Evolutionary conservation across 2,329 filamentous ascomycete species (phyloP), one percentile per base, ranked within the genome.

Genomic region (Dothidotthia symphoricarpi): DNA sequence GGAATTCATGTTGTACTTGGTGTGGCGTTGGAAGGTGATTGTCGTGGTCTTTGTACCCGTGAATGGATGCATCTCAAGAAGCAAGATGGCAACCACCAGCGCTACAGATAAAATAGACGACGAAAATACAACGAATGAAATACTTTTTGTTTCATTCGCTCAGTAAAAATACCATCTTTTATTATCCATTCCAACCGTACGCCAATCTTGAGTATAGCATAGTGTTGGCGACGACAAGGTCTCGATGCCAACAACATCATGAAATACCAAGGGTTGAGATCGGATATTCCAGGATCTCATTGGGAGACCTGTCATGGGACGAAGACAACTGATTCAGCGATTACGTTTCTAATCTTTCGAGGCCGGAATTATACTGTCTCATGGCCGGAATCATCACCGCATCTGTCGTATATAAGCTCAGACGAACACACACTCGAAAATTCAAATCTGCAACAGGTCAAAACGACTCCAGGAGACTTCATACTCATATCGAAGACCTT

Each of bases 261-360:
- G 31, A 28, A 33, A 26, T 16, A n/a, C 14, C n/a, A 13, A 24
- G 24, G 36, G 41, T 16, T 29, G 28, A 24, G 34, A 25, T 28
- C 51, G 53, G 49, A 39, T 39, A 52, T 45, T 47, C 24, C 16
- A 52, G 54, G 49, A 43, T 45, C 19, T 22, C 25, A 29, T 31
- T 43, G 46, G 46, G 26, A 9, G 33, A 14, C 24, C 15, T 25
- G 13, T 36, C 16, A 49, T 32, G 41, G 28, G 30, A 46, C 39
- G 31, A 16, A 47, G 51, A 43, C 34, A 46, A 55, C 35, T 50
- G 53, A 57, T 58, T 46, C 49, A 51, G 53, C 38, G 41, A 66
- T 67, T 67, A 67, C 64, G 64, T 67, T 66, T 53, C 31, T 57
- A 55, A 61, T 59, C 55, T 56, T 44, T 47, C 45, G 49, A 56